phyloP scores from a whole-genome alignment of 164 flowering plant genomes.

The Vitis rupestris region DNA sequence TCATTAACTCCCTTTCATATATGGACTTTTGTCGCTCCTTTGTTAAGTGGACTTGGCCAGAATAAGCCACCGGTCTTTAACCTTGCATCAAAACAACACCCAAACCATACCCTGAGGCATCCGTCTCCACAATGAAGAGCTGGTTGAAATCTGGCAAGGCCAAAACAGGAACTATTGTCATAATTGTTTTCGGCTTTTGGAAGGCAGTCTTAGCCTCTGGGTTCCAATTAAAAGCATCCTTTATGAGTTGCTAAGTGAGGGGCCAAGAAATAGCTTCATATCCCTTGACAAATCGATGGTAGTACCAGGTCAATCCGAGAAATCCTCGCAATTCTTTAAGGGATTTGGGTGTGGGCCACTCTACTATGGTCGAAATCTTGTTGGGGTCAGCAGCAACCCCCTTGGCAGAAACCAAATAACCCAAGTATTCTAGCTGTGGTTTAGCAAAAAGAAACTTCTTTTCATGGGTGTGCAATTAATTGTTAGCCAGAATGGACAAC shows the following conservation, averaged over 20 bases:
- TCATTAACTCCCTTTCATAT: neutral
- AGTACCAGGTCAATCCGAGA: no score
- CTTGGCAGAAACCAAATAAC: neutral
- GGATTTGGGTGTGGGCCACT: neutral
- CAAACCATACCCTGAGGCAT: conserved; percentile 4
- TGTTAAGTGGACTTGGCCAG: neutral
- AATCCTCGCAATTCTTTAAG: no score
- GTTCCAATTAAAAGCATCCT: conserved; percentile 4
- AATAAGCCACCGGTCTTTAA: neutral
- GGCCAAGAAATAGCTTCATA: neutral
- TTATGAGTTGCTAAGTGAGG: neutral
- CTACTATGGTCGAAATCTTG: neutral
- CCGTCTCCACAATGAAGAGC: neutral
- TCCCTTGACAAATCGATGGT: no score
- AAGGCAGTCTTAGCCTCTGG: neutral
- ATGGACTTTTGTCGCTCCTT: neutral
- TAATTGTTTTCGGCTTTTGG: neutral
- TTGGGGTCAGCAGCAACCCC: neutral
- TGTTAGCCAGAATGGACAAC: neutral
- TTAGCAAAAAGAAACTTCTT: neutral
- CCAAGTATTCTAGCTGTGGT: neutral
- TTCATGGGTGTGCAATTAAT: neutral
- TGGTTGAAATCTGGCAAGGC: neutral
- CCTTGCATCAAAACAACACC: conserved; percentile 8
- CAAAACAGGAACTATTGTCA: neutral